Base-by-base conservation (phyloP, 257 asterid genomes). In the Paulownia fortunei region DNA sequence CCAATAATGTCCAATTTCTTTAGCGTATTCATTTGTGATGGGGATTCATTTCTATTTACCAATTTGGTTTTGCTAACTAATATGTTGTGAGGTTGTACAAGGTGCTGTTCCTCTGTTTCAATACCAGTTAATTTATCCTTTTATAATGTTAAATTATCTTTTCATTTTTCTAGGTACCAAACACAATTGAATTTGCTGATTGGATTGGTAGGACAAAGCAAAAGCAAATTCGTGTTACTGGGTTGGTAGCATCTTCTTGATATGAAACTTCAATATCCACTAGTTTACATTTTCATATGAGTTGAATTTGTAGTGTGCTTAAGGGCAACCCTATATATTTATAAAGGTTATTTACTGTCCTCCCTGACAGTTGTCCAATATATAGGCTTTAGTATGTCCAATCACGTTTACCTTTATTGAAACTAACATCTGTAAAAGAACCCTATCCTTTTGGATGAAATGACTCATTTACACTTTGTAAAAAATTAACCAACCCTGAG, bases 201-300 rank as follows among this genome's bases (percentile, higher is more conserved):
- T 96, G 99, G 99, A 93, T 96, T 86, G 97, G 99, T 72, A 89
- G 98, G 87, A 96, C 98, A 49, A 96, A 96, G 85, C 91, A 89
- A 88, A 96, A 92, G 91, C 82, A 92, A 82, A 96, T 96, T 81
- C 96, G 89, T 76, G 92, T 96, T 56, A 93, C 97, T 81, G 97
- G 99, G 99, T 95, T 76, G 82, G 97, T 90, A 9, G 69, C 65
- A 26, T 76, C 19, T 73, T 82, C 76, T 79, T 51, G 82, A 55
- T 39, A 69, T 67, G 76, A 73, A 72, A 72, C 62, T 26, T 68
- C 41, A 66, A 47, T 37, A 44, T 54, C 46, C 77, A 63, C 21
- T 23, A 39, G 21, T 49, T 41, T 82, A 59, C 56, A 42, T 56
- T 71, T 27, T 76, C 47, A 47, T 74, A 60, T 74, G 62, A 68